phyloP scores from a whole-genome alignment of 495 filamentous ascomycete genomes.

The Trichoderma parareesei region DNA sequence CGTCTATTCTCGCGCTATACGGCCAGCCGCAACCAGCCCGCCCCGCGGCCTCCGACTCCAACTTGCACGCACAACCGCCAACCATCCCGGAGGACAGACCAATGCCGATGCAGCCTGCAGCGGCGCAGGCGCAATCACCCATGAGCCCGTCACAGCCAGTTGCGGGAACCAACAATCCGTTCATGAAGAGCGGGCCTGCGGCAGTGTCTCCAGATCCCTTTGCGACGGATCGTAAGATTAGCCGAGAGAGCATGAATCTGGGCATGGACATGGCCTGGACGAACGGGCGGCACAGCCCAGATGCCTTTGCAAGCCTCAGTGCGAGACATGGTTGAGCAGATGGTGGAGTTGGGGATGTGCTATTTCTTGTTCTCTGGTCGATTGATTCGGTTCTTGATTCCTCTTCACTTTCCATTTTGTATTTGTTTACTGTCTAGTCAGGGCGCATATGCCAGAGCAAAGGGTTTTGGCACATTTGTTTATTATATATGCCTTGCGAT shows the following conservation, averaged over 20 bases:
- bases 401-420: background rate
- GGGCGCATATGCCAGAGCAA: slow-evolving; percentile 5
- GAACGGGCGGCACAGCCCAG: slow-evolving; percentile 81
- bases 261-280: slow-evolving; percentile 57
- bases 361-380: background rate
- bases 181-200: slow-evolving; percentile 15
- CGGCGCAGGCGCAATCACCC: slow-evolving; percentile 19
- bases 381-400: background rate
- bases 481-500: background rate
- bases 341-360: background rate
- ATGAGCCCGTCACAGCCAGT: slow-evolving; percentile 16
- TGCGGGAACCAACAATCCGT: slow-evolving; percentile 18
- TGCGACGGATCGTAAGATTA: slow-evolving; percentile 50
- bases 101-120: slow-evolving; percentile 16
- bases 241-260: slow-evolving; percentile 84
- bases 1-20: slow-evolving; percentile 81
- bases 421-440: background rate
- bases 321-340: slow-evolving; percentile 31
- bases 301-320: slow-evolving; percentile 94
- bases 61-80: slow-evolving; percentile 4
- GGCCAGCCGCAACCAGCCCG: slow-evolving; percentile 67
- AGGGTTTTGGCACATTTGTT: slow-evolving; percentile 7
- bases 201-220: background rate
- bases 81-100: slow-evolving; percentile 15
- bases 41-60: slow-evolving; percentile 3